These are phyloP conservation scores for Neurospora sp. DNA, from an alignment of 495 filamentous ascomycete genomes.

Conservation along the genomic window DNA sequence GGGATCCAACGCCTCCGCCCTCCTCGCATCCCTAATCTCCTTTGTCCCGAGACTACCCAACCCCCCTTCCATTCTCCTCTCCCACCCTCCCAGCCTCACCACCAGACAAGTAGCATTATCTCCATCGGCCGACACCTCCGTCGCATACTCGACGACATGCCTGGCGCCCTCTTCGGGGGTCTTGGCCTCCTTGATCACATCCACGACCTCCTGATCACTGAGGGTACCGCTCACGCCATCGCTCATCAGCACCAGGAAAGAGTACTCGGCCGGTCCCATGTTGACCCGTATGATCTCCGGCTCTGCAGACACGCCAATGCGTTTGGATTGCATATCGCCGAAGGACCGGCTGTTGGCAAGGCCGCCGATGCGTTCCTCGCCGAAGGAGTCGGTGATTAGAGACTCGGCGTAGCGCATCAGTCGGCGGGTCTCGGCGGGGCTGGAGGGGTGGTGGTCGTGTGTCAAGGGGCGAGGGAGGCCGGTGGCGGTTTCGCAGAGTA, in stretches of 20 bases:
- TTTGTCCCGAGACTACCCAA: constrained; percentile 81
- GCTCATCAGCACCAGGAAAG: constrained; percentile 76
- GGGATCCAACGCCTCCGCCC: constrained; percentile 75
- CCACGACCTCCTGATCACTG: constrained; percentile 86
- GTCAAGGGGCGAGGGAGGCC: constrained; percentile 74
- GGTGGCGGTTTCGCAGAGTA: constrained; percentile 72
- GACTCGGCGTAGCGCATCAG: constrained; percentile 69
- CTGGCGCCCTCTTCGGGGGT: constrained; percentile 79
- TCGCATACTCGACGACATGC: constrained; percentile 75
- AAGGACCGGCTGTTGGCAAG: constrained; percentile 91
- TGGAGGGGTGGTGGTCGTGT: constrained; percentile 80
- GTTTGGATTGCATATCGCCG: constrained; percentile 83
- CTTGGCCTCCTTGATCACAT: constrained; percentile 83
- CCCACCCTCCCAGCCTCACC: constrained; percentile 87
- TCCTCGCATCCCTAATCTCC: constrained; percentile 78
- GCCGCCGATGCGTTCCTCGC: constrained; percentile 89
- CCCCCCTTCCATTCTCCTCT: constrained; percentile 79
- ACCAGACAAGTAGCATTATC: constrained; percentile 97
- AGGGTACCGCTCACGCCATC: constrained; percentile 81
- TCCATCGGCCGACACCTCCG: constrained; percentile 68
- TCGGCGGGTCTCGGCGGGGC: constrained; percentile 69
- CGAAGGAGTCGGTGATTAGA: constrained; percentile 91
- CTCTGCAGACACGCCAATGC: constrained; percentile 86
- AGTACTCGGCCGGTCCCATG: constrained; percentile 68
- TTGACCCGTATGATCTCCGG: constrained; percentile 72